Evolutionary conservation across 306 rosid genomes (phyloP), one percentile per base, ranked within the genome.

Genomic region (Arachis hypogaea): DNA sequence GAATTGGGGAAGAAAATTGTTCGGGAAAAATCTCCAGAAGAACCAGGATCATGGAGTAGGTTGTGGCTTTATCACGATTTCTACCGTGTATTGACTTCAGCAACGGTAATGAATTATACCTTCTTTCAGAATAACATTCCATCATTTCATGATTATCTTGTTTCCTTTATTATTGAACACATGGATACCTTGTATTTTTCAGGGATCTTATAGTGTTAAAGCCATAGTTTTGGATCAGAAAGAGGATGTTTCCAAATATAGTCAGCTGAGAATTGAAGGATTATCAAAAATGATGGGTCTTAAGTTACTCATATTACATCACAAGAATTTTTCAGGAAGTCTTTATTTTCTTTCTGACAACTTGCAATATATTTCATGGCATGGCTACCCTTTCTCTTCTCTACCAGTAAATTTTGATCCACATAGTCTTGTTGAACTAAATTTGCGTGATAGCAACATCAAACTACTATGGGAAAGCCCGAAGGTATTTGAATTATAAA

Each of bases 1-100:
- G 63, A 76, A 8, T 68, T 76, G 22, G 80, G 80, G 33, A 52
- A 55, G 71, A 42, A 70, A 14, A 64, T 81, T 41, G 40, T 81
- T 7, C 65, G 54, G 3, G 40, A 42, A 12, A 33, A 29, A 45
- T 70, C 16, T 50, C 70, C 54, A 0, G 1, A 33, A 2, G 58
- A 76, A 1, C 78, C 68, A 43, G 71, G 61, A 59, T n/a, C 5
- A 1, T 40, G 72, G 74, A 66, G 78, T 72, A 77, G 85, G 36
- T 22, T 81, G 36, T 76, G 74, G 68, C 78, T 42, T 60, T 44
- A 33, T 5, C 2, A 30, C 1, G 68, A 81, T 29, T 49, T 81
- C 22, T 43, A 4, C 5, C n/a, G 33, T 3, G 74, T 70, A 5
- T 14, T 71, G 62, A 51, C 1, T 18, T 11, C 42, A 44, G 11